A percentile compares a stretch with the other conserved stretches of the same genome.
These are phyloP conservation scores for Neurospora sp. DNA, from an alignment of 2,329 filamentous ascomycete genomes.

Conservation along the genomic window DNA sequence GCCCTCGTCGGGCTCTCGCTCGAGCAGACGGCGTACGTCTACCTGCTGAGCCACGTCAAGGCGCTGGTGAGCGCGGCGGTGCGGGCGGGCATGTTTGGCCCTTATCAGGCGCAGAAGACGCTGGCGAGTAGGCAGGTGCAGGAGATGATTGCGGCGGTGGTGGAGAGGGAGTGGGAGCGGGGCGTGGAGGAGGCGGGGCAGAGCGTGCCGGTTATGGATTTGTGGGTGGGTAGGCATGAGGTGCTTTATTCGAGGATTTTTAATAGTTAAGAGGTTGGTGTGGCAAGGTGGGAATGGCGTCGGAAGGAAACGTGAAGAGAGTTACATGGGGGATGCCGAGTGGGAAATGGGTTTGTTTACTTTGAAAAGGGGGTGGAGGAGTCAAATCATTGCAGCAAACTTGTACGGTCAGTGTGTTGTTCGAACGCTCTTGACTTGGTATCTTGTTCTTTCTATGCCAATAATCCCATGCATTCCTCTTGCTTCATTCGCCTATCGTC, in stretches of 20 bases:
- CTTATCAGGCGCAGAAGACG: slow-evolving; percentile 68
- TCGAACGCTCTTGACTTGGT: slow-evolving; percentile 2
- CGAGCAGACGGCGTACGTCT: slow-evolving; percentile 61
- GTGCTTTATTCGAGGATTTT: slow-evolving; percentile 78
- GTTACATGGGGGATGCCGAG: background rate
- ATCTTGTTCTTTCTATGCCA: slow-evolving; percentile 4
- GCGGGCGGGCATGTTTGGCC: slow-evolving; percentile 66
- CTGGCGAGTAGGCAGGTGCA: slow-evolving; percentile 53
- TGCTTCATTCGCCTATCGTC: background rate
- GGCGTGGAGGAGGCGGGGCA: slow-evolving; percentile 59
- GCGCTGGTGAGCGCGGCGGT: slow-evolving; percentile 69
- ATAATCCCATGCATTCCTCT: background rate
- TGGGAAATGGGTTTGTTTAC: background rate
- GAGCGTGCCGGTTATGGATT: slow-evolving; percentile 65
- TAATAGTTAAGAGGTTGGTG: slow-evolving; percentile 50
- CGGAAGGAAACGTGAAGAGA: background rate
- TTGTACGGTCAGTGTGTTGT: background rate
- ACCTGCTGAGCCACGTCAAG: slow-evolving; percentile 66
- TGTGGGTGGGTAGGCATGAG: slow-evolving; percentile 78
- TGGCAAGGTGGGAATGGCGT: background rate
- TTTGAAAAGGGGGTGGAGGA: background rate
- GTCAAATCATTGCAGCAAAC: background rate
- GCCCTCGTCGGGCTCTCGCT: slow-evolving; percentile 48
- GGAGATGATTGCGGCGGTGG: slow-evolving; percentile 43
- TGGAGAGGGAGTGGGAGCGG: slow-evolving; percentile 50